Evolutionary conservation across 805 yeast species (phyloP).

Genomic region (Hanseniaspora pseudoguilliermondii): DNA sequence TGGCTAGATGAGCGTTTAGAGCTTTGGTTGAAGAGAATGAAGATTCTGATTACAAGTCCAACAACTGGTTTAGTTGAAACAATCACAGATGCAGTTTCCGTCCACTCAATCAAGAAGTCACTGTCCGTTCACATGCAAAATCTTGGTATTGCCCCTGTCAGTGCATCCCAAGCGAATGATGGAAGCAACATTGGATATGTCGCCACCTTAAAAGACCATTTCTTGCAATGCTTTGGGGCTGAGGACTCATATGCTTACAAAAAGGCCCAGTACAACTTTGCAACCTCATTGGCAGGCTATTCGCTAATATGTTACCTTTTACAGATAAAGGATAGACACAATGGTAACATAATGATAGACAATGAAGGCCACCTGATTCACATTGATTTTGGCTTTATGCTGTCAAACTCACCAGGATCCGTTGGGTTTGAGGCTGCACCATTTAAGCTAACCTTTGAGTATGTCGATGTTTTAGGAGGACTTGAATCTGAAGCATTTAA

Average conservation of each 20-base stretch:
- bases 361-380: constrained; percentile 89
- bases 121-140: constrained; percentile 61
- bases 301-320: constrained; percentile 79
- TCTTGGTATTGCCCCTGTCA: constrained; percentile 30
- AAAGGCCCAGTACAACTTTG: constrained; percentile 74
- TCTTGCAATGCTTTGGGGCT: constrained; percentile 60
- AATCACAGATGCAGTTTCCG: constrained; percentile 83
- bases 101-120: constrained; percentile 90
- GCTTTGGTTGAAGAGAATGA: constrained; percentile 90
- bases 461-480: constrained; percentile 81
- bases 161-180: constrained; percentile 25
- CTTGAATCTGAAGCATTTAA: constrained; percentile 45
- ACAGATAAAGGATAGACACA: constrained; percentile 92
- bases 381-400: constrained; percentile 87
- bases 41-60: constrained; percentile 80
- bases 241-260: constrained; percentile 41
- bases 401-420: constrained; percentile 92
- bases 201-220: constrained; percentile 68
- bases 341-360: constrained; percentile 95
- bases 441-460: constrained; percentile 80
- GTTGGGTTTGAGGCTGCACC: constrained; percentile 98
- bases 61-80: constrained; percentile 90
- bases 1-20: constrained; percentile 62
- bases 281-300: constrained; percentile 78
- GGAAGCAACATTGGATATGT: constrained; percentile 47